Evolutionary conservation across 2,329 filamentous ascomycete genomes (phyloP).

Genomic region (Colletotrichum chlorophyti): DNA sequence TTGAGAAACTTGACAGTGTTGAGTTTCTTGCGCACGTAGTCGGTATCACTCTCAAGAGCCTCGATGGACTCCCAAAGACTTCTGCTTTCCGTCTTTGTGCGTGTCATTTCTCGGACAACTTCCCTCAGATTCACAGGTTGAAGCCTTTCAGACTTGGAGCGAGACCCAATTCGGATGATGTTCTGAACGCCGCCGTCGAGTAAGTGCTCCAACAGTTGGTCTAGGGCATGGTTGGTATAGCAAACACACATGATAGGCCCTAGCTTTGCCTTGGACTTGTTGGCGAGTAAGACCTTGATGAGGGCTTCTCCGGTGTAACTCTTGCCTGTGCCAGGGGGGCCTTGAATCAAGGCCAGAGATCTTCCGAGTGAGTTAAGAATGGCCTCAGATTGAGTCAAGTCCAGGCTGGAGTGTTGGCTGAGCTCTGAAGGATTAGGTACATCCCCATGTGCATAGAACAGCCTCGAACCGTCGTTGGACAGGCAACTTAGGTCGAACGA

Average conservation of each 20-base stretch:
- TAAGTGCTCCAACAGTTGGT: conserved; percentile 67
- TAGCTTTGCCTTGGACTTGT: conserved; percentile 44
- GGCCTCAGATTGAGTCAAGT: conserved; percentile 57
- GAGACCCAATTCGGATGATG: conserved; percentile 68
- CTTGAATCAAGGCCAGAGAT: conserved; percentile 69
- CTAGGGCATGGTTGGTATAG: conserved; percentile 58
- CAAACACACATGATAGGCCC: conserved; percentile 60
- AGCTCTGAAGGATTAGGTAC: conserved; percentile 34
- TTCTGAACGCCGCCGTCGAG: conserved; percentile 52
- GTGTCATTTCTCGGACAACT: conserved; percentile 37
- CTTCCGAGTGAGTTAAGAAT: conserved; percentile 59
- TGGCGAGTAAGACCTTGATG: conserved; percentile 59
- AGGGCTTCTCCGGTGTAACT: conserved; percentile 65
- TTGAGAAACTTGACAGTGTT: background rate
- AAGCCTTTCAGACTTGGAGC: conserved; percentile 61
- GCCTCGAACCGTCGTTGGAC: conserved; percentile 27
- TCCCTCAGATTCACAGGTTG: conserved; percentile 55
- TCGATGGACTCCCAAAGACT: conserved; percentile 36
- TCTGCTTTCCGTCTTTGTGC: conserved; percentile 48
- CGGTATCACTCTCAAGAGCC: conserved; percentile 14
- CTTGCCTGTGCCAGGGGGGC: conserved; percentile 76
- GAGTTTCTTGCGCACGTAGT: background rate
- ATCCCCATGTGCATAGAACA: conserved; percentile 32
- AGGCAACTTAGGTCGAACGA: conserved; percentile 51
- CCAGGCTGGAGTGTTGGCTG: conserved; percentile 51